Evolutionary conservation across 1,284 basidiomycete species (phyloP), one percentile per base, ranked within the genome.

Genomic region (Phellinidium pouzarii): DNA sequence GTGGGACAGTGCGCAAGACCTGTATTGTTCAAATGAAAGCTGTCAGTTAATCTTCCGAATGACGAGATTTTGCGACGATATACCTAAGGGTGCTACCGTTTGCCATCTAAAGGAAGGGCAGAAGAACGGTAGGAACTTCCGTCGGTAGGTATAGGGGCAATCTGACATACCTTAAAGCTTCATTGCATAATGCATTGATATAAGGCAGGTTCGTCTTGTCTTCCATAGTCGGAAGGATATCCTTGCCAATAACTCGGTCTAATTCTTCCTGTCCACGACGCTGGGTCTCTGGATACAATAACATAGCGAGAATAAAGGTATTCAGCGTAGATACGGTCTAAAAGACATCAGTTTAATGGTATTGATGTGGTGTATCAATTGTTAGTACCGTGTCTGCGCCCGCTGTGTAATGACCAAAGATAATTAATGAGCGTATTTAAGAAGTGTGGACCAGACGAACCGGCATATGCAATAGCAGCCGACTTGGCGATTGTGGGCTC

Each of bases 141-240:
- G 9, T 8, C 31, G 14, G 11, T 11, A 34, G 9, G 9, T 11
- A 14, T 14, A 11, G 2, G 14, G 31, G 7, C 9, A 34, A 7
- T 34, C 31, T 14, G 31, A 3, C 23, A 6, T 36, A 53, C 47
- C 53, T 43, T n/a, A 52, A 26, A 14, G 46, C 31, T 27, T 60
- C 59, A 25, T 50, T 54, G 49, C 44, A 40, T 23, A 60, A 45
- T 8, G 59, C 59, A 12, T 53, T 36, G 37, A 60, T 45, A 43
- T 57, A 62, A 27, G 62, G 62, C 6, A 62, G 48, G 14, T 58
- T 53, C 17, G 50, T 50, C 27, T 53, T 37, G 38, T 64, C 62
- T 9, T 54, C 54, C 17, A 58, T 47, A 1, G 52, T 57, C 4
- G 60, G 61, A 9, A 53, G 36, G 26, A 50, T 44, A 25, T 53